phyloP scores from a whole-genome alignment of 345 rosid genomes.

The Tarenaya hassleriana region DNA sequence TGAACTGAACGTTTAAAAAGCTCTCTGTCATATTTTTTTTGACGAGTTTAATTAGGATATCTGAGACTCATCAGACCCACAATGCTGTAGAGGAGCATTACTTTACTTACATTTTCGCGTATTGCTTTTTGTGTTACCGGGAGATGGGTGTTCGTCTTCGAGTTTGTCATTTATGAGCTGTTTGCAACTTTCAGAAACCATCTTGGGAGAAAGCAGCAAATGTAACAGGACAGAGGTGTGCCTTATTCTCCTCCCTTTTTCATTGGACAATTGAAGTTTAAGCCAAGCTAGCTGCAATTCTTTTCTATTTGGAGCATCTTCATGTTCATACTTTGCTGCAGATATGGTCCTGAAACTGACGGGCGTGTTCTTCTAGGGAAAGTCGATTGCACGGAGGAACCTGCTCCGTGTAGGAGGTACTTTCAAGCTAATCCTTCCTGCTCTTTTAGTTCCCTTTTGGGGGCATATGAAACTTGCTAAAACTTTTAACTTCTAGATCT shows the following conservation, averaged over 20 bases:
- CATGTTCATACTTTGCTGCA: constrained; percentile 26
- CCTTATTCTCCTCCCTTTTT: constrained; percentile 6
- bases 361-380: constrained; percentile 82
- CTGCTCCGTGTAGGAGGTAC: constrained; percentile 85
- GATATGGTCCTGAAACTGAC: constrained; percentile 91
- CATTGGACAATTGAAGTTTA: neutral
- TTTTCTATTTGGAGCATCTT: constrained; percentile 5
- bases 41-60: constrained; percentile 13
- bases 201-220: constrained; percentile 98
- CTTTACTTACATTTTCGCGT: too few relatives aligned
- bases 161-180: constrained; percentile 1
- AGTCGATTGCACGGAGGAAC: constrained; percentile 86
- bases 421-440: neutral
- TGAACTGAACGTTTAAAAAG: constrained; percentile 15
- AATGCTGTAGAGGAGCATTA: too few relatives aligned
- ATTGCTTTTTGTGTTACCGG: too few relatives aligned
- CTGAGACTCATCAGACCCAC: too few relatives aligned
- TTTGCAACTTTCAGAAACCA: constrained; percentile 64
- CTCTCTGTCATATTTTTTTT: constrained; percentile 8
- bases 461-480: constrained; percentile 12
- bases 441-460: constrained; percentile 10
- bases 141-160: neutral
- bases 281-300: constrained; percentile 3
- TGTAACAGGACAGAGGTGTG: constrained; percentile 69
- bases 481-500: too few relatives aligned